Evolutionary conservation across 2,329 filamentous ascomycete species (phyloP).

Genomic region (Trichoderma simmonsii): DNA sequence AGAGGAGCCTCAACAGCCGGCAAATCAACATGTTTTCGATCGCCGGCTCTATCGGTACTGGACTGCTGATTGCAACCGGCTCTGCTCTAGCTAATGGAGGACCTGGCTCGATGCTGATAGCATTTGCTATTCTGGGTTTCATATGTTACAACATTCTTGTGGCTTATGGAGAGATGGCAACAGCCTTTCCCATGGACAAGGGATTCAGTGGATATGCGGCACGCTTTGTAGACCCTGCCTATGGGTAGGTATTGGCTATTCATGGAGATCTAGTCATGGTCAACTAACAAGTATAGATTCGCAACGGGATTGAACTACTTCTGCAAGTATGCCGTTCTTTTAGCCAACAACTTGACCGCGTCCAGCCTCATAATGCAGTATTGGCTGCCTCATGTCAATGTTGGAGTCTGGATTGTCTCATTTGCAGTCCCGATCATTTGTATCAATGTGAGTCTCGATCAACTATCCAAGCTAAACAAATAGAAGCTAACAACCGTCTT

Average conservation of each 20-base stretch:
- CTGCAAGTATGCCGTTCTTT: no score
- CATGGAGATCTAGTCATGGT: neutral
- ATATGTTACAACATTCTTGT: neutral
- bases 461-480: rapidly evolving
- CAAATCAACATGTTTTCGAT: neutral
- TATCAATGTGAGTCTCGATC: neutral
- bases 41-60: neutral
- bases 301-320: no score
- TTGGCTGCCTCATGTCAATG: no score
- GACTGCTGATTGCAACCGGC: neutral
- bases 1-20: neutral
- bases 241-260: neutral
- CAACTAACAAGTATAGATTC: no score
- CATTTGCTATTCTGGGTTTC: neutral
- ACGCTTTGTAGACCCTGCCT: neutral
- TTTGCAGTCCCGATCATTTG: neutral
- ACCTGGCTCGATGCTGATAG: neutral
- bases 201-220: neutral
- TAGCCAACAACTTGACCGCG: no score
- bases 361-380: no score
- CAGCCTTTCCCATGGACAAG: neutral
- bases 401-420: neutral
- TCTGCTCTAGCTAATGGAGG: neutral
- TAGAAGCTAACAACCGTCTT: rapidly evolving
- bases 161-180: neutral